phyloP scores from a whole-genome alignment of 2,329 filamentous ascomycete genomes.

The Aspergillus ibericus region DNA sequence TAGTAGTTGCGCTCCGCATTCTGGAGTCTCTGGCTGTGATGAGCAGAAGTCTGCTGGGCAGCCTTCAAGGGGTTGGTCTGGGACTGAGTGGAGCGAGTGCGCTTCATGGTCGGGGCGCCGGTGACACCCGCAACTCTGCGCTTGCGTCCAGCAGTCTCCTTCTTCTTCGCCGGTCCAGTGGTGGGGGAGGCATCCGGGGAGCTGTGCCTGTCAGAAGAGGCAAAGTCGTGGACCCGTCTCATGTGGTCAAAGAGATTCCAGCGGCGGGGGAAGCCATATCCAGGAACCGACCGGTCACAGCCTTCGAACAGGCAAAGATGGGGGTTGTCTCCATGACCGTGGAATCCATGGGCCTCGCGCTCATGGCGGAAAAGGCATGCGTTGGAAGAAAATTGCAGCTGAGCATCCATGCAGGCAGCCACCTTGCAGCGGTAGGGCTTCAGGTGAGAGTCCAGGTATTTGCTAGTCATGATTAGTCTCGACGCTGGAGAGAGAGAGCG shows the following conservation, averaged over 20 bases:
- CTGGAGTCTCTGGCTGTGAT: constrained; percentile 42
- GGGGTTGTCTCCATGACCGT: constrained; percentile 89
- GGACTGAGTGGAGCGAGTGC: constrained; percentile 42
- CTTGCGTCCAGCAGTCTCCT: constrained; percentile 41
- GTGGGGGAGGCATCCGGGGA: constrained; percentile 42
- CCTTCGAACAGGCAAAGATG: constrained; percentile 85
- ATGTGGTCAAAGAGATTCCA: constrained; percentile 98
- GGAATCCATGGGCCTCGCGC: constrained; percentile 92
- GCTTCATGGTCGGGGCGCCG: constrained; percentile 44
- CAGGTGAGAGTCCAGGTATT: constrained; percentile 94
- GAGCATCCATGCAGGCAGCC: constrained; percentile 75
- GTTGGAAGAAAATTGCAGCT: constrained; percentile 92
- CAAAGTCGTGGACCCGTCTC: constrained; percentile 80
- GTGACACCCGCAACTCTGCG: constrained; percentile 39
- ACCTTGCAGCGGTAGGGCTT: constrained; percentile 96
- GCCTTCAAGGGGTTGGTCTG: constrained; percentile 37
- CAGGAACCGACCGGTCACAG: constrained; percentile 77
- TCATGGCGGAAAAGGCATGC: constrained; percentile 93
- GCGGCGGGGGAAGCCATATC: constrained; percentile 88
- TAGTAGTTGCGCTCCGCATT: constrained; percentile 45
- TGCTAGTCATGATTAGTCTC: constrained; percentile 57
- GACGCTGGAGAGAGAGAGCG: constrained; percentile 7
- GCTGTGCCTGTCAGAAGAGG: constrained; percentile 43
- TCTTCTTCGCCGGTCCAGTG: constrained; percentile 38
- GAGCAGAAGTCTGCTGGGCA: constrained; percentile 31